These are phyloP conservation scores for Lachancea sp. DNA, from an alignment of 805 yeast species.

Conservation along the genomic window DNA sequence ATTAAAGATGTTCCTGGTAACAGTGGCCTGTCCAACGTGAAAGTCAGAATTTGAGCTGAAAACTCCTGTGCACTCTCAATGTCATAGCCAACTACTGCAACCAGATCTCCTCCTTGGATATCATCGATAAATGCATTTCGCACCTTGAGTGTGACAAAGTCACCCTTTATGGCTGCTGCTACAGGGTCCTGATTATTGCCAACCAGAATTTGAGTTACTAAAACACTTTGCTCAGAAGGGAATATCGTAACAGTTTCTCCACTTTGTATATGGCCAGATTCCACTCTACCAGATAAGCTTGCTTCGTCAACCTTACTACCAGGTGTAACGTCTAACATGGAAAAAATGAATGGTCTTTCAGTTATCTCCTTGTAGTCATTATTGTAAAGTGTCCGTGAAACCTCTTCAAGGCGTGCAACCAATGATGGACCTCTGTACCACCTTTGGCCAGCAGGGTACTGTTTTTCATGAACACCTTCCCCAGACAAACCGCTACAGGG, in stretches of 20 bases:
- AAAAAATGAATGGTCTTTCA: slow-evolving; percentile 46
- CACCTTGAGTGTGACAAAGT: slow-evolving; percentile 43
- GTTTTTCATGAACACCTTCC: slow-evolving; percentile 84
- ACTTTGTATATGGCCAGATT: slow-evolving; percentile 60
- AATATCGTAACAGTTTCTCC: slow-evolving; percentile 58
- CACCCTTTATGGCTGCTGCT: slow-evolving; percentile 46
- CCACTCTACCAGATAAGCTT: slow-evolving; percentile 55
- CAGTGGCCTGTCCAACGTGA: slow-evolving; percentile 64
- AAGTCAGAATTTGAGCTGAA: slow-evolving; percentile 53
- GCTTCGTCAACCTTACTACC: slow-evolving; percentile 44
- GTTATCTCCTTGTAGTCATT: slow-evolving; percentile 21
- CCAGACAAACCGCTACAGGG: slow-evolving; percentile 96
- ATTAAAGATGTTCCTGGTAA: slow-evolving; percentile 75
- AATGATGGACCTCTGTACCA: slow-evolving; percentile 91
- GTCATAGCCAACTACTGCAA: slow-evolving; percentile 42
- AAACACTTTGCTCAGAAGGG: slow-evolving; percentile 41
- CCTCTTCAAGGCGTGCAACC: slow-evolving; percentile 68
- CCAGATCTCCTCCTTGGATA: slow-evolving; percentile 62
- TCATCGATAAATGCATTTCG: slow-evolving; percentile 35
- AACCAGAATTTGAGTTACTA: slow-evolving; percentile 35
- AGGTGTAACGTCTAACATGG: slow-evolving; percentile 56
- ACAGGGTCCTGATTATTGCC: slow-evolving; percentile 19
- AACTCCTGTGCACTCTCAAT: slow-evolving; percentile 44
- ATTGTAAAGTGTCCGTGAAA: slow-evolving; percentile 18
- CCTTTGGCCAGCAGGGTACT: slow-evolving; percentile 55